These are phyloP conservation scores for Larix sibirica DNA, from an alignment of 83 land plant species.

Conservation along the genomic window DNA sequence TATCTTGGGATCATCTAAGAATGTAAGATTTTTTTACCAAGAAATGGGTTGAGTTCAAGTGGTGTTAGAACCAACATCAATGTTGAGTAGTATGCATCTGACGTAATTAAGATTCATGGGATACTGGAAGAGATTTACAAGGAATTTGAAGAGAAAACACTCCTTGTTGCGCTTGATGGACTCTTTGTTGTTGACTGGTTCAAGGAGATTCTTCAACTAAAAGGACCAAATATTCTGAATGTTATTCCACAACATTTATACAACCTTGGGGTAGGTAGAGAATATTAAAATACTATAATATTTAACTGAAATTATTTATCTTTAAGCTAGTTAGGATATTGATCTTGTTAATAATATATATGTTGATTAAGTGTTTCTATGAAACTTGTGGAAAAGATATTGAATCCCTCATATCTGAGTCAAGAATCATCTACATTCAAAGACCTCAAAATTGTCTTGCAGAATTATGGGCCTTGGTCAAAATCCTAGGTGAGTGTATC, in stretches of 20 bases:
- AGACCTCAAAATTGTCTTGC: conserved; percentile 33
- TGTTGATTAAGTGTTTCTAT: conserved; percentile 35
- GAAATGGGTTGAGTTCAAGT: conserved; percentile 64
- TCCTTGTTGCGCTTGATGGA: conserved; percentile 69
- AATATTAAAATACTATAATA: background rate
- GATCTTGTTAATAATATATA: background rate
- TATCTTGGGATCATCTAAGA: background rate
- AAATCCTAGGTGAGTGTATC: conserved; percentile 82
- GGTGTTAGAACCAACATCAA: conserved; percentile 44
- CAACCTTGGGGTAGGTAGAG: conserved; percentile 64
- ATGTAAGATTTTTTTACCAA: conserved; percentile 22
- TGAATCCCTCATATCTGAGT: conserved; percentile 59
- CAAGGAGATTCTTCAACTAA: conserved; percentile 27
- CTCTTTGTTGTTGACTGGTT: conserved; percentile 59
- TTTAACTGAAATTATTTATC: background rate
- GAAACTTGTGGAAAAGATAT: conserved; percentile 52
- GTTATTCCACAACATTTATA: conserved; percentile 68
- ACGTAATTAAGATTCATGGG: conserved; percentile 25
- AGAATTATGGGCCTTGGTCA: conserved; percentile 26
- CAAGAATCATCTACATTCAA: conserved; percentile 38
- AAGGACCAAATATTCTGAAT: conserved; percentile 32
- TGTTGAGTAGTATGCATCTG: conserved; percentile 48
- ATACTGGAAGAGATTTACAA: conserved; percentile 39
- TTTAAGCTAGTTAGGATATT: background rate
- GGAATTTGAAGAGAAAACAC: conserved; percentile 25